A percentile compares a stretch with the other conserved stretches of the same genome.
phyloP scores from a whole-genome alignment of 306 rosid species.

The Sicyos baderoa region DNA sequence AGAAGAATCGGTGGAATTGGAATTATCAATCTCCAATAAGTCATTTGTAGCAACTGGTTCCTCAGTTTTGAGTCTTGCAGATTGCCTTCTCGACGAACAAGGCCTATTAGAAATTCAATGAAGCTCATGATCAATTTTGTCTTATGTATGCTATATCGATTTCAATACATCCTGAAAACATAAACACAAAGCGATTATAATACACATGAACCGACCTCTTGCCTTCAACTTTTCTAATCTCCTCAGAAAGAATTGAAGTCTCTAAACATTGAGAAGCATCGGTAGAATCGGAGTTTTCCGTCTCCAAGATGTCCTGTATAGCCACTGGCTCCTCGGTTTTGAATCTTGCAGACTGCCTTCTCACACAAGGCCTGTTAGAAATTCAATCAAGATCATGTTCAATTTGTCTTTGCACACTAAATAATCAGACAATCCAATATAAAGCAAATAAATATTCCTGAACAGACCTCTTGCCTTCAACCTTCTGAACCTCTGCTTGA shows the following conservation, averaged over 20 bases:
- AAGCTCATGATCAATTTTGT: constrained; percentile 15
- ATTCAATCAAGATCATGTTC: constrained; percentile 13
- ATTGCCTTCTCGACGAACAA: constrained; percentile 42
- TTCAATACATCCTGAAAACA: constrained; percentile 20
- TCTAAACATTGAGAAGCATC: constrained; percentile 18
- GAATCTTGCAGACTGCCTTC: constrained; percentile 34
- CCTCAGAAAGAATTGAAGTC: constrained; percentile 20
- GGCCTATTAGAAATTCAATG: constrained; percentile 31
- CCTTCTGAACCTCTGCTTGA: constrained; percentile 22
- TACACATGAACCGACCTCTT: constrained; percentile 43
- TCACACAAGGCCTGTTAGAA: constrained; percentile 36
- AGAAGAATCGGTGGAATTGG: constrained; percentile 30
- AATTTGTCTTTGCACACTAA: constrained; percentile 17
- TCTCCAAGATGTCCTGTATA: constrained; percentile 35
- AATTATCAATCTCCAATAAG: constrained; percentile 29
- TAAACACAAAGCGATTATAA: constrained; percentile 22
- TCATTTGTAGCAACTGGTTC: constrained; percentile 39
- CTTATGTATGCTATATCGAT: constrained; percentile 18
- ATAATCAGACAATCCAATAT: constrained; percentile 18
- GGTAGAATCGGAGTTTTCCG: constrained; percentile 5
- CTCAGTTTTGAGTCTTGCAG: constrained; percentile 33
- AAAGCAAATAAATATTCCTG: constrained; percentile 23
- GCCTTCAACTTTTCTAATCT: constrained; percentile 16
- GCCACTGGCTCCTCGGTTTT: constrained; percentile 35
- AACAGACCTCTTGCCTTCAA: constrained; percentile 43